Conservation (phyloP, 192 early-diverging fungal species). For the Radiomyces spectabilis region DNA sequence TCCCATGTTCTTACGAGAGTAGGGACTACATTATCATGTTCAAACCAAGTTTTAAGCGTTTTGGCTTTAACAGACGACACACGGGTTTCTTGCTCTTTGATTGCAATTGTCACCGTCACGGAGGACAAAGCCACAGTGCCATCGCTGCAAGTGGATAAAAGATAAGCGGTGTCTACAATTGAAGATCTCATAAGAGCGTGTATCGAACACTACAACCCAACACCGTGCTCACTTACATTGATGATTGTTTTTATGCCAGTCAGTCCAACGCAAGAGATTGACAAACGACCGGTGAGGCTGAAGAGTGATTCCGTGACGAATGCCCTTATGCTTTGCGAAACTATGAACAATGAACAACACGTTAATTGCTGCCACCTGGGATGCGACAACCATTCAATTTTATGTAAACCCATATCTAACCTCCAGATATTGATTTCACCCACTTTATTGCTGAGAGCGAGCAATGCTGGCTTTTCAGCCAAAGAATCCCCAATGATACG, state of each 20-base stretch:
- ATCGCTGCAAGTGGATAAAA: neutral
- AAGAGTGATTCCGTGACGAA: neutral
- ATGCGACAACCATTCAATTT: neutral
- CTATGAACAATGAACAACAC: neutral
- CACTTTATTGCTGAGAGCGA: neutral
- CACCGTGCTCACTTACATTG: neutral
- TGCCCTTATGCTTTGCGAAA: neutral
- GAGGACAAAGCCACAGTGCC: no score
- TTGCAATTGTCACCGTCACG: no score
- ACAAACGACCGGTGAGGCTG: neutral
- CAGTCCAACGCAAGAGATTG: neutral
- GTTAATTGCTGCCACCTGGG: neutral
- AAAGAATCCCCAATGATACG: neutral
- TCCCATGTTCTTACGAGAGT: no score
- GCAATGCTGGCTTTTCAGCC: neutral
- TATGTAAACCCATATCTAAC: neutral
- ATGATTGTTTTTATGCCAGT: neutral
- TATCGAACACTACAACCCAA: neutral
- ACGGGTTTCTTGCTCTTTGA: no score
- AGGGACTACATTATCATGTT: no score
- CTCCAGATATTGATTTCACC: neutral
- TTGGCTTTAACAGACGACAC: no score
- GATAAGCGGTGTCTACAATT: neutral
- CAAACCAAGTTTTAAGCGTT: no score
- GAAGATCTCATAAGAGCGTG: neutral